Conservation (phyloP, 768 basidiomycete genomes). For the Tephrocybe sp. region DNA sequence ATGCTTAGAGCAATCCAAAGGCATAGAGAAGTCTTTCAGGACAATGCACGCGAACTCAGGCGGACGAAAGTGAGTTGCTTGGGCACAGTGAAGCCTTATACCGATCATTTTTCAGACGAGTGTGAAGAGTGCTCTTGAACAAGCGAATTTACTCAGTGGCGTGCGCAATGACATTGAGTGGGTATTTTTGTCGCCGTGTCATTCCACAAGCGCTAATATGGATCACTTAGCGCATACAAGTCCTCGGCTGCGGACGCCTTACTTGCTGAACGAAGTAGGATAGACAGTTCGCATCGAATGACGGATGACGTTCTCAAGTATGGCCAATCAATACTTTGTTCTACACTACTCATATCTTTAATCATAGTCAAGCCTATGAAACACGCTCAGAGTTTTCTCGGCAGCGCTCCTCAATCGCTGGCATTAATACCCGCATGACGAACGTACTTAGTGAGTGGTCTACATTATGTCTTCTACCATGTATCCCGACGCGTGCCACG, state of each 20-base stretch:
- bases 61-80: constrained; percentile 73
- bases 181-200: constrained; percentile 21
- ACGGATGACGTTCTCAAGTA: constrained; percentile 89
- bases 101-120: constrained; percentile 50
- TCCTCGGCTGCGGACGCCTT: constrained; percentile 85
- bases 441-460: constrained; percentile 70
- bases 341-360: constrained; percentile 1
- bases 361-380: constrained; percentile 88
- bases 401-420: constrained; percentile 71
- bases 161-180: constrained; percentile 97
- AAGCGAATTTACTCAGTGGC: constrained; percentile 83
- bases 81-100: background rate
- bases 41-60: constrained; percentile 79
- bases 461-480: background rate
- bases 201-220: background rate
- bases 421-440: constrained; percentile 83
- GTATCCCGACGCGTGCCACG: background rate
- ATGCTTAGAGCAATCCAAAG: constrained; percentile 89
- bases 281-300: constrained; percentile 94
- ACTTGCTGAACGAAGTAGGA: constrained; percentile 81
- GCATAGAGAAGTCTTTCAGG: constrained; percentile 86
- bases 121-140: constrained; percentile 78
- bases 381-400: constrained; percentile 89
- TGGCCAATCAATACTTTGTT: constrained; percentile 20
- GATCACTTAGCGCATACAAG: constrained; percentile 72